Base-by-base conservation (phyloP, 176 grass and related monocot species). In the Zea mays region DNA sequence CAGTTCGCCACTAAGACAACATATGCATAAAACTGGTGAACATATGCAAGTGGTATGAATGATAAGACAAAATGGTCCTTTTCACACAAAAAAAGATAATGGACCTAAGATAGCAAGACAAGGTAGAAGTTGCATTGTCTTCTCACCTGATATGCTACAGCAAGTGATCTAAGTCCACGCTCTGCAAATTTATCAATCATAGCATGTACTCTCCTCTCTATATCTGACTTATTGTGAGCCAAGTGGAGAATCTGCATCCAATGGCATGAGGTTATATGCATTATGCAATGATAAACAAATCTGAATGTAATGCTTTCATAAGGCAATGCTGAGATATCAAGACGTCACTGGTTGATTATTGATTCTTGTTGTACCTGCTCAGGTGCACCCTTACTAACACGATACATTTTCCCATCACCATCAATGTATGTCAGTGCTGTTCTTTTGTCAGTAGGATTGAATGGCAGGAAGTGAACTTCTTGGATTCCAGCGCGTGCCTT, bases 361-460 rank as follows among this genome's bases (percentile, higher is more conserved):
- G n/a, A 57, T 20, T 57, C 7, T 56, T 56, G 17, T 5, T 85
- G 52, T 74, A 93, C 93, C 86, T 97, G 93, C 70, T 97, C 90
- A n/a, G 93, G 88, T 72, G 90, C 90, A 73, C 93, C 93, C 89
- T 97, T 97, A 81, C 88, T 93, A 83, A 86, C 88, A 70, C 93
- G 77, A 71, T 88, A 90, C 93, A 88, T 91, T 44, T 90, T 97
- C 15, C 75, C 84, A 35, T 85, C 75, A 56, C 71, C 83, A 72
- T 89, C 86, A 58, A 93, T 57, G 68, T 97, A 97, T 77, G 90
- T 89, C 51, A 97, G 89, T 16, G 93, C 93, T n/a, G 90, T 97
- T 8, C 93, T 76, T 66, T 97, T 97, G 12, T 97, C 93, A 49
- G 88, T 82, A 6, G 93, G 90, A 80, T 93, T 97, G 82, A 97